phyloP scores from a whole-genome alignment of 2,329 filamentous ascomycete species.

The Neurospora crassa region DNA sequence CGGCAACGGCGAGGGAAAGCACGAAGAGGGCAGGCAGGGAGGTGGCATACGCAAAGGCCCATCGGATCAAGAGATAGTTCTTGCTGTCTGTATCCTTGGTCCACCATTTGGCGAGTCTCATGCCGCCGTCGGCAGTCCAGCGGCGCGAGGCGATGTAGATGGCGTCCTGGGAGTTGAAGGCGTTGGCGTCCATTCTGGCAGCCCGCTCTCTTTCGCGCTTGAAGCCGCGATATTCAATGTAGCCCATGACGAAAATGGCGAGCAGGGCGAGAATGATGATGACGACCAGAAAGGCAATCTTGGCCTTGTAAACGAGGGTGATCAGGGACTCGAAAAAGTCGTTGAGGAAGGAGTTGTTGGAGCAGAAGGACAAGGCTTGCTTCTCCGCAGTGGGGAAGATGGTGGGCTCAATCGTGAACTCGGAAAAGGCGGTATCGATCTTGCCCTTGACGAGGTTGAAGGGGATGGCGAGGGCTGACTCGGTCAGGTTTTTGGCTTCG shows the following conservation, averaged over 20 bases:
- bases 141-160: constrained; percentile 82
- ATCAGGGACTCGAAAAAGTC: constrained; percentile 72
- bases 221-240: constrained; percentile 70
- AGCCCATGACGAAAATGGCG: constrained; percentile 71
- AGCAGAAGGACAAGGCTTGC: constrained; percentile 77
- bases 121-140: constrained; percentile 60
- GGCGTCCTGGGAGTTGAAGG: constrained; percentile 75
- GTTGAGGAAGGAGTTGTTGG: constrained; percentile 70
- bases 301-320: constrained; percentile 55
- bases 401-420: constrained; percentile 42
- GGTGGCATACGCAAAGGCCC: constrained; percentile 81
- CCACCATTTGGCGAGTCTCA: constrained; percentile 50
- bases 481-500: constrained; percentile 73
- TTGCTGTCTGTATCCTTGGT: constrained; percentile 33
- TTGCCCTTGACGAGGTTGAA: constrained; percentile 70
- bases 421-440: constrained; percentile 60
- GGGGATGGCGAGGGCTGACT: constrained; percentile 63
- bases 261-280: constrained; percentile 62
- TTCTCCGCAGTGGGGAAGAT: constrained; percentile 78
- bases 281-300: constrained; percentile 67
- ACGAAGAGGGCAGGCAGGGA: constrained; percentile 79
- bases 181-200: constrained; percentile 52
- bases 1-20: constrained; percentile 70
- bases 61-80: constrained; percentile 65
- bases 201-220: constrained; percentile 61